Conservation (phyloP, 2,329 filamentous ascomycete genomes). For the Parafenestella ontariensis region DNA sequence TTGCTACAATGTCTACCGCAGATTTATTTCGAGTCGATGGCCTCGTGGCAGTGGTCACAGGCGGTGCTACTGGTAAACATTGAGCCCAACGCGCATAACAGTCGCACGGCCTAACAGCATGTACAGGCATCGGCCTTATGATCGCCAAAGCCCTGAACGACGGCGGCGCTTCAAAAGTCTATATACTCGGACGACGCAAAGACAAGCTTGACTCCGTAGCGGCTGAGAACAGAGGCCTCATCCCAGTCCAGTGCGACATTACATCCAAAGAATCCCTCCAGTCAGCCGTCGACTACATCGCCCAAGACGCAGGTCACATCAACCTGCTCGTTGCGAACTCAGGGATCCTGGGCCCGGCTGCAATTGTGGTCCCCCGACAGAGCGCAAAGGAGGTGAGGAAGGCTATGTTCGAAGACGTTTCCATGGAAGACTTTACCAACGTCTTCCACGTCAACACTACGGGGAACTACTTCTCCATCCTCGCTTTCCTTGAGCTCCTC, state of each 20-base stretch:
- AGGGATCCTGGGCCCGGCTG: constrained; percentile 21
- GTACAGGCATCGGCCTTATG: constrained; percentile 30
- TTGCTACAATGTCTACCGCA: constrained; percentile 4
- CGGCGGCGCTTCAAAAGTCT: constrained; percentile 31
- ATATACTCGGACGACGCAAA: constrained; percentile 31
- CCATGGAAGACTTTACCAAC: constrained; percentile 34
- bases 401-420: constrained; percentile 10
- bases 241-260: constrained; percentile 25
- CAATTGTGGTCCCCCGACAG: constrained; percentile 4
- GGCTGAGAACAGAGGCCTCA: constrained; percentile 9
- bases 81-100: background rate
- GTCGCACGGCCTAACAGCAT: background rate
- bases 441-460: constrained; percentile 40
- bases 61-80: constrained; percentile 22
- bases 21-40: constrained; percentile 22
- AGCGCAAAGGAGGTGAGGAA: constrained; percentile 7
- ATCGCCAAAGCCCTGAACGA: constrained; percentile 27
- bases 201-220: constrained; percentile 22
- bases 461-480: constrained; percentile 49
- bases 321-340: constrained; percentile 35
- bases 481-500: constrained; percentile 51
- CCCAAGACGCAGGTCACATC: constrained; percentile 22
- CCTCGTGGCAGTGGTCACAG: constrained; percentile 24
- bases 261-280: constrained; percentile 25
- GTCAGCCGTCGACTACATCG: constrained; percentile 17